Percentiles rank a stretch among this genome's conserved stretches.
phyloP scores from a whole-genome alignment of 1,139 yeast species.

The Wickerhamomyces sp. region DNA sequence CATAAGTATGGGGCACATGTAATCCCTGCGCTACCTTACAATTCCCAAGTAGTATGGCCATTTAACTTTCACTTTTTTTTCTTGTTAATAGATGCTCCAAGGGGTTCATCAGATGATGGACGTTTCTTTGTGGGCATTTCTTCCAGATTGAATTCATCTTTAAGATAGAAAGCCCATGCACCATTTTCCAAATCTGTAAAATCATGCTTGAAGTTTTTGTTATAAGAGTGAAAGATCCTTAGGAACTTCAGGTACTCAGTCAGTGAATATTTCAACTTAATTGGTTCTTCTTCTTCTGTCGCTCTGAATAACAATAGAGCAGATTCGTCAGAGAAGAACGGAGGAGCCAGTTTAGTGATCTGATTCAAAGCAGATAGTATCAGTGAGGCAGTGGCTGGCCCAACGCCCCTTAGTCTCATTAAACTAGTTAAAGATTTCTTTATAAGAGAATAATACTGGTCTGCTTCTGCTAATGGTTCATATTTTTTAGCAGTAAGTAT shows the following conservation, averaged over 20 bases:
- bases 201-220: slow-evolving; percentile 6
- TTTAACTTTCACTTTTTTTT: too few relatives aligned
- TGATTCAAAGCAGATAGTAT: slow-evolving; percentile 14
- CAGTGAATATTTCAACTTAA: slow-evolving; percentile 18
- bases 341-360: slow-evolving; percentile 19
- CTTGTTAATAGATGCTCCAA: too few relatives aligned
- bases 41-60: too few relatives aligned
- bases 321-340: slow-evolving; percentile 23
- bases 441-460: slow-evolving; percentile 10
- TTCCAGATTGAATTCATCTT: slow-evolving; percentile 3
- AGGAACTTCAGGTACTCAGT: slow-evolving; percentile 17
- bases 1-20: too few relatives aligned
- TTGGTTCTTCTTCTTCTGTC: slow-evolving; percentile 1
- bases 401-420: slow-evolving; percentile 20
- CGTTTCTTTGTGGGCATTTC: too few relatives aligned
- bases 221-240: slow-evolving; percentile 9
- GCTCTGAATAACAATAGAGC: slow-evolving; percentile 16
- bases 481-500: slow-evolving; percentile 2
- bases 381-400: slow-evolving; percentile 25
- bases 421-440: slow-evolving; percentile 9
- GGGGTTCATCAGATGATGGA: too few relatives aligned
- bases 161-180: slow-evolving; percentile 17
- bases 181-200: slow-evolving; percentile 20
- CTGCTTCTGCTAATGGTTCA: slow-evolving; percentile 4
- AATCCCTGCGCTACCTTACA: too few relatives aligned